Evolutionary conservation across 805 yeast genomes (phyloP), one percentile per base, ranked within the genome.

Genomic region (Candida sithepensis): DNA sequence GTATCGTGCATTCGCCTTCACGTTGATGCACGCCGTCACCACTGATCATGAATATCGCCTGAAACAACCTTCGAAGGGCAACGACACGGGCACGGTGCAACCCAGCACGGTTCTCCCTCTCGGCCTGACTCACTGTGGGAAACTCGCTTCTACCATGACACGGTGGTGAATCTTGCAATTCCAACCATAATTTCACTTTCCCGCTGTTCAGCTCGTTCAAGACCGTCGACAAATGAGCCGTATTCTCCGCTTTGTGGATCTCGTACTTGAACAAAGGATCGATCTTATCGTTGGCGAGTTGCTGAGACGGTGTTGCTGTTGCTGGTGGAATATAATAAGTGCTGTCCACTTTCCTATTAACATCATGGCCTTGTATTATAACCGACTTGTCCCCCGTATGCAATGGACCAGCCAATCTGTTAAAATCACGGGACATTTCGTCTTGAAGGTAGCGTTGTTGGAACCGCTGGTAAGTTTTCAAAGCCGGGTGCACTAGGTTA

Each of bases 81-180:
- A 68, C 73, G 30, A 66, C 60, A 37, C 59, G 56, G 3, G 72
- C 60, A 18, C 73, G 43, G 22, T 52, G 46, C 24, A 47, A 39
- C 13, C 63, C 55, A 22, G 45, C 53, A 18, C 41, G 39, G 52
- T 69, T 70, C 47, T 73, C 79, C 39, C 58, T 64, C 1, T 44
- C 55, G 12, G 66, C 60, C 53, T 82, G 80, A 50, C 79, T 85
- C 0, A 85, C 77, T 4, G 65, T 66, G 0, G 87, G 85, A 52
- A 83, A 81, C 44, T 79, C 86, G 21, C 81, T 68, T 36, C 79
- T 63, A 52, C 78, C 81, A 61, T 74, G 80, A 1, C 85, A 85
- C 0, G 82, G 82, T 1, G 85, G 86, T 1, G 66, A 60, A 45
- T 58, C 63, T 39, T 63, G 62, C 36, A 64, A 40, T 14, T 60